These are phyloP conservation scores for Saxispiralis lemnorum DNA, from an alignment of 495 filamentous ascomycete species.

Conservation along the genomic window DNA sequence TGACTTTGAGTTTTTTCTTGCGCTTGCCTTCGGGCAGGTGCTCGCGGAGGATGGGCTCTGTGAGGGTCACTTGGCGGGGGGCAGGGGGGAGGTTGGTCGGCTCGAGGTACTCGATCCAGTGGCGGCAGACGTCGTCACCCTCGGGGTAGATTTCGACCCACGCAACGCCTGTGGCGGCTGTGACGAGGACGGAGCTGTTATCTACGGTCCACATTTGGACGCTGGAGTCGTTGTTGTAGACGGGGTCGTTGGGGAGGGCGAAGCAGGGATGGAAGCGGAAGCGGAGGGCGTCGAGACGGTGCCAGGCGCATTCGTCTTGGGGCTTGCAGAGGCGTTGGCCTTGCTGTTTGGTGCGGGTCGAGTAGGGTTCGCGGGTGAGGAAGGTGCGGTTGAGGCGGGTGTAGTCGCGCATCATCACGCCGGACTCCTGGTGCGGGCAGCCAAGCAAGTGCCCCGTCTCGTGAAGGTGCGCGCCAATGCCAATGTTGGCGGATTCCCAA, in stretches of 20 bases:
- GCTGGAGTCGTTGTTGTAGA: conserved; percentile 50
- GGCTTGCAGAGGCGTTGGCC: conserved; percentile 52
- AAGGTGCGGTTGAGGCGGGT: conserved; percentile 70
- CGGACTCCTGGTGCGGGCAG: conserved; percentile 69
- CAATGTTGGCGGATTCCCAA: conserved; percentile 82
- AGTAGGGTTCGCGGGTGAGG: conserved; percentile 57
- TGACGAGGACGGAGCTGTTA: conserved; percentile 59
- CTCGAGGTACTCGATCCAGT: conserved; percentile 61
- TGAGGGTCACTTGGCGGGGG: conserved; percentile 53
- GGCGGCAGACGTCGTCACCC: conserved; percentile 54
- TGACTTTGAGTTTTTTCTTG: conserved; percentile 50
- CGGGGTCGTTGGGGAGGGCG: conserved; percentile 57
- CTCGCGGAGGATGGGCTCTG: conserved; percentile 55
- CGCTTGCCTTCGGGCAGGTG: conserved; percentile 52
- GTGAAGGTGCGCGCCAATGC: conserved; percentile 81
- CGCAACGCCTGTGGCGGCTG: conserved; percentile 61
- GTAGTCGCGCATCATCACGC: conserved; percentile 80
- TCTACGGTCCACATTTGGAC: conserved; percentile 80
- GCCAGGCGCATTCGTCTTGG: conserved; percentile 74
- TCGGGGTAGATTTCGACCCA: conserved; percentile 67
- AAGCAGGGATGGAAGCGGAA: conserved; percentile 89
- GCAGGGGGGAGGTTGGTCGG: conserved; percentile 34
- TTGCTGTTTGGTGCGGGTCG: conserved; percentile 63
- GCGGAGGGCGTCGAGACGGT: conserved; percentile 68
- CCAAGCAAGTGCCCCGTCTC: conserved; percentile 77